Evolutionary conservation across 306 rosid species (phyloP), one percentile per base, ranked within the genome.

Genomic region (Gillenia trifoliata): DNA sequence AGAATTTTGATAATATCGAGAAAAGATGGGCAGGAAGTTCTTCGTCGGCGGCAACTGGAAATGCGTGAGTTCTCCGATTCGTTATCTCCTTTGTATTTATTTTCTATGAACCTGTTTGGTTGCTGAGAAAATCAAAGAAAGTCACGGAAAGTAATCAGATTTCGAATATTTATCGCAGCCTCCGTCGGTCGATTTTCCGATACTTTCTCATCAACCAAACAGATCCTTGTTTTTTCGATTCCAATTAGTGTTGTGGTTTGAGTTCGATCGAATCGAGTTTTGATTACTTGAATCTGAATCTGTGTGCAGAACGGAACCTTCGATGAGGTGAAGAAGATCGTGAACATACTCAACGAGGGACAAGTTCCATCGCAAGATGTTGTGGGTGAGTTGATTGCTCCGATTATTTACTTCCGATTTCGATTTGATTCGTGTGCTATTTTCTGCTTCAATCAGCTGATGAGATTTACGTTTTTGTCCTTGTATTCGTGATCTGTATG

Each of bases 321-420:
- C 25, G 97, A 83, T 26, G 90, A 91, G 90, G 95, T 91, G 86
- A 91, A 86, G 85, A 91, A 91, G 86, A 91, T 91, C 60, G 90
- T 91, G 7, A 60, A 77, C 36, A 78, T 85, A n/a, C 80, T 91
- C 68, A 91, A 91, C 11, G 93, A 88, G 5, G 97, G 85, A 36
- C 49, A 86, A 50, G 91, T 91, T 29, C 92, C 97, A 25, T 85
- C 89, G 8, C 82, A 82, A 57, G 91, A 91, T 85, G 89, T 85
- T 69, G 97, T 91, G 23, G 93, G 97, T 91, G 78, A 85, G 95
- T 83, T 20, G 4, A 26, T 81, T 0, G 2, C 4, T 38, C 8
- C 20, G 4, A 26, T 65, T 75, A 41, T 22, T 47, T 56, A 33
- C 5, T 75, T 36, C 1, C 3, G 31, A 50, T 28, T 60, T 59